Evolutionary conservation across 805 yeast species (phyloP).

Genomic region (Debaryomyces castellii): DNA sequence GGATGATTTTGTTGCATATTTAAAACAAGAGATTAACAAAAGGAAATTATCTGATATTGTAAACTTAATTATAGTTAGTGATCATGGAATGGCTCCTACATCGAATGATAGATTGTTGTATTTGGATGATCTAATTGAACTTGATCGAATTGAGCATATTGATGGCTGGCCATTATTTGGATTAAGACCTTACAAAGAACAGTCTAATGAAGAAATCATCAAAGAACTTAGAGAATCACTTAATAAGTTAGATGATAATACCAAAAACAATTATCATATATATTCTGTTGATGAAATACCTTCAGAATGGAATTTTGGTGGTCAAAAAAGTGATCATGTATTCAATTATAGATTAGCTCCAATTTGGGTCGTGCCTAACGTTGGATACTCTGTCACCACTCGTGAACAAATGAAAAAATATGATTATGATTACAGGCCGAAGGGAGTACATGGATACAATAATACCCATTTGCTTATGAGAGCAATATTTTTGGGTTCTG

Average conservation of each 20-base stretch:
- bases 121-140: constrained; percentile 68
- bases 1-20: constrained; percentile 57
- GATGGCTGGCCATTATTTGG: constrained; percentile 92
- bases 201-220: constrained; percentile 44
- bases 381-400: constrained; percentile 76
- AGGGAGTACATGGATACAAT: constrained; percentile 85
- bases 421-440: constrained; percentile 52
- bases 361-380: constrained; percentile 78
- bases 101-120: constrained; percentile 64
- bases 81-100: constrained; percentile 94
- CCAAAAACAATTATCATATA: constrained; percentile 39
- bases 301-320: constrained; percentile 57
- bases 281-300: constrained; percentile 57
- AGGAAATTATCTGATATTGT: constrained; percentile 65
- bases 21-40: constrained; percentile 46
- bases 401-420: constrained; percentile 52
- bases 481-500: constrained; percentile 74
- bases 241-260: constrained; percentile 15
- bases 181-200: constrained; percentile 52
- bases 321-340: constrained; percentile 22
- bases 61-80: constrained; percentile 78
- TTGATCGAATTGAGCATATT: constrained; percentile 52
- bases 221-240: constrained; percentile 38
- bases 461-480: constrained; percentile 79
- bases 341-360: constrained; percentile 74